A percentile compares a stretch with the other conserved stretches of the same genome.
These are phyloP conservation scores for Larix kaempferi DNA, from an alignment of 75 land plant genomes.

Conservation along the genomic window DNA sequence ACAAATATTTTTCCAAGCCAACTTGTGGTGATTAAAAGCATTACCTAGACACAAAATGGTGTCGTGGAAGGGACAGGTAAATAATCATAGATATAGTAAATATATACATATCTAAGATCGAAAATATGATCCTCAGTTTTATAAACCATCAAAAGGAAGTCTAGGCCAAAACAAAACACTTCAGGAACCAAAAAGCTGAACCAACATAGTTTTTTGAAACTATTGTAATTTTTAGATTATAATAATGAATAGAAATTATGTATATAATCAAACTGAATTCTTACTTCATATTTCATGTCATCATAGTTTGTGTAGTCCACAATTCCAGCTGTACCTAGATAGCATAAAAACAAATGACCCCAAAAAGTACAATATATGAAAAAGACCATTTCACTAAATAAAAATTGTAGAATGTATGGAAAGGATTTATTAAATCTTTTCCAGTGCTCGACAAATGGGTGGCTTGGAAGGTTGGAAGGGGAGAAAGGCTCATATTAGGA, in stretches of 20 bases:
- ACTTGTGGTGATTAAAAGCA: background rate
- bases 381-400: background rate
- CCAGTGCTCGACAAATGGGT: too few species aligned
- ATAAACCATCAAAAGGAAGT: too few species aligned
- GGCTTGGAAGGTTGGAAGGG: too few species aligned
- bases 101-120: too few species aligned
- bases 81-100: too few species aligned
- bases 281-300: slow-evolving; percentile 79
- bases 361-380: background rate
- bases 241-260: background rate
- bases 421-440: too few species aligned
- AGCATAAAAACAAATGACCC: background rate
- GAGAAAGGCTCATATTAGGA: too few species aligned
- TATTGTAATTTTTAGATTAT: too few species aligned
- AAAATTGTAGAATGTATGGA: background rate
- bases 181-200: too few species aligned
- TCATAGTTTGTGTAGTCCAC: slow-evolving; percentile 82
- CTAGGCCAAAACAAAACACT: too few species aligned
- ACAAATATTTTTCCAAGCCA: background rate
- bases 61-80: slow-evolving; percentile 38
- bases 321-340: slow-evolving; percentile 59
- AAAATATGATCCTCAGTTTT: too few species aligned
- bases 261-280: background rate
- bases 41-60: slow-evolving; percentile 17
- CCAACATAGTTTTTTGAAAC: too few species aligned